Base-by-base conservation (phyloP, 305 asterid genomes). In the Fraxinus sp. region DNA sequence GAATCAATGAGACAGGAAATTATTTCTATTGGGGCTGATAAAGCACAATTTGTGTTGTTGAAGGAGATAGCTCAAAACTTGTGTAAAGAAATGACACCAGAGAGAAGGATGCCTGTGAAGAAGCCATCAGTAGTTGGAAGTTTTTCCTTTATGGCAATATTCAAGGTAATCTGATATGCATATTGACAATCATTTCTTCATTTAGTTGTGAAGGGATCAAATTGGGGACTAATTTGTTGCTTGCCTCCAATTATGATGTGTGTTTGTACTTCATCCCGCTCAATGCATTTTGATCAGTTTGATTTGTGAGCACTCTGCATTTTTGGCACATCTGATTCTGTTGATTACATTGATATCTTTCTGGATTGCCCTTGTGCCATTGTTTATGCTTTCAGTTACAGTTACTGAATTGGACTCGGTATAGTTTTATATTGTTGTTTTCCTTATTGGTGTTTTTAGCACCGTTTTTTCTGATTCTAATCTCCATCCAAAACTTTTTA, bases 1-100 rank as follows among this genome's bases (percentile, higher is more conserved):
- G 98, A 96, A 89, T 90, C 97, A 49, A 94, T 96, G 99, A 91
- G 95, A 92, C 98, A 89, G 89, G 89, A 98, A 32, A 88, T 96
- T 73, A 85, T 93, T 78, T 91, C 97, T 66, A 88, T 96, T 84
- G 93, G 96, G 83, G 94, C 97, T 83, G 99, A 97, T 88, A 97
- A 93, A 88, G 98, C 98, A 71, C 99, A 94, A 64, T 76, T 97
- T 82, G 87, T 90, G 68, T 82, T 97, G 88, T 85, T 94, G 94
- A 94, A 93, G 91, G 98, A 96, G 91, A 96, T 96, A 77, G 98
- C 99, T 88, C 97, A 92, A 86, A 91, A 92, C 86, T 81, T 93
- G 86, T 93, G 94, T 84, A 93, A 94, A 88, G 97, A 91, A 46
- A 92, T 90, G 96, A 75, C 97, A 70, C 93, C 94, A 18, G 49